phyloP scores from a whole-genome alignment of 768 basidiomycete species.

The Sarcodon aspratus region DNA sequence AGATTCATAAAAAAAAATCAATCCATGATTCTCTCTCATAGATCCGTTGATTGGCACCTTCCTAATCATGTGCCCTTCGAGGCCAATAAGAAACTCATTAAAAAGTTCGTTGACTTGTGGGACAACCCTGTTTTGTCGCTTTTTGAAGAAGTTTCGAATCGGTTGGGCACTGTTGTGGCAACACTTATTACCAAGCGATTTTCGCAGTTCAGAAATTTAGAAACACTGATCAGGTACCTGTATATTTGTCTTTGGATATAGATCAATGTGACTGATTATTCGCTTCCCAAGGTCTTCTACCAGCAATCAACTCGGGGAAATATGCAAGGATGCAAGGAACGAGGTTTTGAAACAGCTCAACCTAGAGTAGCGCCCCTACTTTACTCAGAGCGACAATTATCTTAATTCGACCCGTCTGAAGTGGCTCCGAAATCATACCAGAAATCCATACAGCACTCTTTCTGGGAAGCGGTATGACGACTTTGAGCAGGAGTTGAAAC shows the following conservation, averaged over 20 bases:
- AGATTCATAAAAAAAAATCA: background rate
- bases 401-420: slow-evolving; percentile 8
- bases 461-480: too few relatives aligned
- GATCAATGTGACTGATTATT: background rate
- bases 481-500: slow-evolving; percentile 31
- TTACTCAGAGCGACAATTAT: slow-evolving; percentile 22
- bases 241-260: background rate
- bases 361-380: slow-evolving; percentile 27
- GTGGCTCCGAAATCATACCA: slow-evolving; percentile 7
- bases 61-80: slow-evolving; percentile 28
- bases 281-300: slow-evolving; percentile 15
- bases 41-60: slow-evolving; percentile 31
- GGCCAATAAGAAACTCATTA: slow-evolving; percentile 26
- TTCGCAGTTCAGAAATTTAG: slow-evolving; percentile 25
- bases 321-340: slow-evolving; percentile 11
- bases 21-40: slow-evolving; percentile 4
- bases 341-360: slow-evolving; percentile 22
- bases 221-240: slow-evolving; percentile 24
- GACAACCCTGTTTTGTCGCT: slow-evolving; percentile 20
- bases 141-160: slow-evolving; percentile 19
- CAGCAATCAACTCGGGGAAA: slow-evolving; percentile 15
- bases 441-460: too few relatives aligned
- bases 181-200: slow-evolving; percentile 24
- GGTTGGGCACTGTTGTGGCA: slow-evolving; percentile 18
- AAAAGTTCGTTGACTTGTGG: slow-evolving; percentile 25